Base-by-base conservation (phyloP, 768 basidiomycete species). In the Albatrellus ellisii region DNA sequence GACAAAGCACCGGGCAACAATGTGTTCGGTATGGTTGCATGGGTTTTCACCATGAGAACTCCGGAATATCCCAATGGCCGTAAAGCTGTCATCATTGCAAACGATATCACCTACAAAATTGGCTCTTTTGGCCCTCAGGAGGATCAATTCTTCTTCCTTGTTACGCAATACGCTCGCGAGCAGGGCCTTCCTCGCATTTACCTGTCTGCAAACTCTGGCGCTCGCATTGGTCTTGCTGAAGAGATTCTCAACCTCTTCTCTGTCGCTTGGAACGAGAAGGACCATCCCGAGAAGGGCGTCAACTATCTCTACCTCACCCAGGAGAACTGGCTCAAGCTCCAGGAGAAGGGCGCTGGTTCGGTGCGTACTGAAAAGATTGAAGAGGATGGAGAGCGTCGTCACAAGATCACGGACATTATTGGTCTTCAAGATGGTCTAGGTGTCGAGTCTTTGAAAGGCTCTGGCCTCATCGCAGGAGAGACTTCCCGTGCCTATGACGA, bases 401-500 rank as follows among this genome's bases (percentile, higher is more conserved):
- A 89, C 72, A 91, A 86, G 70, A 86, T 98, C 59, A 95, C 89
- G 31, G 89, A 90, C 53, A 79, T 98, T 58, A 92, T 98, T 50
- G 95, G 95, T 58, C 66, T 90, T n/a, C 90, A 95, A 58, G 87
- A 99, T 46, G 95, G 95, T 44, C 73, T 98, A 14, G 94, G 95
- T 54, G 95, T 99, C 21, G 95, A 98, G 61, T 95, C 79, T 41
- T 65, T 99, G 58, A 89, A 71, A 59, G 95, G 95, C 33, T 98
- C 95, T 21, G 95, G 94, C 60, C 77, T 99, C 49, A 98, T 99
- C 55, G 95, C 95, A 26, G 95, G 95, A 35, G 95, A 95, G 61
- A 99, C 95, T 0, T 94, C 92, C 26, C 78, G 95, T 26, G 95
- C 95, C 1, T 99, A 99, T 62, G 94, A 98, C 54, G 95, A 99